These are phyloP conservation scores for Aeminium ludgeri DNA, from an alignment of 495 filamentous ascomycete species.

Conservation along the genomic window DNA sequence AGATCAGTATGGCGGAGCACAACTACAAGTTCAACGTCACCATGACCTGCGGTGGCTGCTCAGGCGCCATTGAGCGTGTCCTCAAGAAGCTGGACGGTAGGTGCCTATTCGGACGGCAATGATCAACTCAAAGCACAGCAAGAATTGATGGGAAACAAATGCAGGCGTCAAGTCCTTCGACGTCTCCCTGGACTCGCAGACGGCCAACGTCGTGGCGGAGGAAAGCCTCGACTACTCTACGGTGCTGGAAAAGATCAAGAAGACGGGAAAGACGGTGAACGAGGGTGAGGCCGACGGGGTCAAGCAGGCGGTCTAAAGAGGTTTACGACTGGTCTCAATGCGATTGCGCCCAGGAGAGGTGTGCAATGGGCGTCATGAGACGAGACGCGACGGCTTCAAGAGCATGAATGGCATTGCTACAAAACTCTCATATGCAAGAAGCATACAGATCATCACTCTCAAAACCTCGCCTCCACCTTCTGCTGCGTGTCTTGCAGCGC, in stretches of 20 bases:
- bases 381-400: too few species aligned
- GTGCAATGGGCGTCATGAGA: too few species aligned
- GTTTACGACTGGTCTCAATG: too few species aligned
- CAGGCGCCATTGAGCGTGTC: constrained; percentile 68
- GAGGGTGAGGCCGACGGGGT: constrained; percentile 43
- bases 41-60: constrained; percentile 56
- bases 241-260: constrained; percentile 76
- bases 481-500: constrained; percentile 56
- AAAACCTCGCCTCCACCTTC: constrained; percentile 50
- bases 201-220: constrained; percentile 53
- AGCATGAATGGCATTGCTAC: neutral
- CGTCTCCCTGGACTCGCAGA: constrained; percentile 71
- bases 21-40: constrained; percentile 53
- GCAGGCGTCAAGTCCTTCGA: constrained; percentile 74
- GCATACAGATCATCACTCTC: neutral
- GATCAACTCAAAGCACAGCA: too few species aligned
- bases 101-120: neutral
- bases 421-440: neutral
- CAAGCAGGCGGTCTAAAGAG: constrained; percentile 8
- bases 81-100: constrained; percentile 83
- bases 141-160: neutral
- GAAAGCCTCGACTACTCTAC: constrained; percentile 51
- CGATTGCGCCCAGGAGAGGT: too few species aligned
- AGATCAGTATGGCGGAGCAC: constrained; percentile 37
- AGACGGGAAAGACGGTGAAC: constrained; percentile 86